phyloP scores from a whole-genome alignment of 2,329 filamentous ascomycete genomes.

The Davidsoniella eucalypti region DNA sequence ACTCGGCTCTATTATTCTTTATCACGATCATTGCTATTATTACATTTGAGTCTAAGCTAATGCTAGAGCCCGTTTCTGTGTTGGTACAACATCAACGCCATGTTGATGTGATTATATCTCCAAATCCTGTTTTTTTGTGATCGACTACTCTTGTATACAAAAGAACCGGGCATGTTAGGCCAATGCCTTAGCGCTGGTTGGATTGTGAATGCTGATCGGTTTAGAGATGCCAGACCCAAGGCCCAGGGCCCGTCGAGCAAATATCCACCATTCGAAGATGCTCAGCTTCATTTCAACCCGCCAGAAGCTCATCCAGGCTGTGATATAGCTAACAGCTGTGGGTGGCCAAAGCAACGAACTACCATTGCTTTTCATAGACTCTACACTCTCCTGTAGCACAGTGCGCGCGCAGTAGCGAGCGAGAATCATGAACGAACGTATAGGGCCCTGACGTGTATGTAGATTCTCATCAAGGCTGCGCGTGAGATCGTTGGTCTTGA shows the following conservation, averaged over 20 bases:
- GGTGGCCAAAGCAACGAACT: conserved; percentile 43
- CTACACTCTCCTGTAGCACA: conserved; percentile 47
- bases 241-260: conserved; percentile 32
- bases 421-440: conserved; percentile 50
- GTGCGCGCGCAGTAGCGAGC: conserved; percentile 51
- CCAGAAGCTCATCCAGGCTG: conserved; percentile 41
- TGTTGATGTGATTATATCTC: no score
- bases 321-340: conserved; percentile 36
- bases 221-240: conserved; percentile 12
- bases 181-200: no score
- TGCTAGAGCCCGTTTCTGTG: no score
- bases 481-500: conserved; percentile 96
- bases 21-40: no score
- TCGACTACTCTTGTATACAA: not conserved
- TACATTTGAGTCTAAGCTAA: no score
- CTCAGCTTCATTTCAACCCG: conserved; percentile 47
- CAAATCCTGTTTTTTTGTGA: not conserved
- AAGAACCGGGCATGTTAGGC: no score
- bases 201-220: conserved; percentile 5
- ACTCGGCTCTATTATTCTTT: no score
- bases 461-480: conserved; percentile 84
- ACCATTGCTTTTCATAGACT: conserved; percentile 30
- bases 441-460: conserved; percentile 52
- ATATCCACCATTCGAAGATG: conserved; percentile 45
- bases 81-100: no score